phyloP scores from a whole-genome alignment of 1,284 basidiomycete species.

The Hymenochaete sp. region DNA sequence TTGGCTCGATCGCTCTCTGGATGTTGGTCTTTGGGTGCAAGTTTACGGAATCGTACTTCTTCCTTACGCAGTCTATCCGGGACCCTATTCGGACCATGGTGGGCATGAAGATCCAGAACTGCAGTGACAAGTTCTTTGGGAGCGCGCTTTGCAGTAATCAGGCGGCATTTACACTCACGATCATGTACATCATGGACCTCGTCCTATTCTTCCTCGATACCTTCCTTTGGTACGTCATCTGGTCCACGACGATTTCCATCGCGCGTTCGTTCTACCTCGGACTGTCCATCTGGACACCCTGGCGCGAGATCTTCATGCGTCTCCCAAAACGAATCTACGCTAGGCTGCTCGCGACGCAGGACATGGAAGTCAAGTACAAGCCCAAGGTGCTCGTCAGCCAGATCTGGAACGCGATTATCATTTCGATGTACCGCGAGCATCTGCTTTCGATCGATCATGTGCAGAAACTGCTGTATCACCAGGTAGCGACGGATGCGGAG shows the following conservation, averaged over 20 bases:
- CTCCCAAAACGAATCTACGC: slow-evolving; percentile 93
- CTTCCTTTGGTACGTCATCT: slow-evolving; percentile 96
- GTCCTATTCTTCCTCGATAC: slow-evolving; percentile 95
- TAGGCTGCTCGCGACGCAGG: slow-evolving; percentile 81
- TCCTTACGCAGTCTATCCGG: slow-evolving; percentile 87
- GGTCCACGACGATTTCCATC: slow-evolving; percentile 93
- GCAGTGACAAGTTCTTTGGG: slow-evolving; percentile 79
- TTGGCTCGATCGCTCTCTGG: slow-evolving; percentile 77
- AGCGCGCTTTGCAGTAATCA: slow-evolving; percentile 77
- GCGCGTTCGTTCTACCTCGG: slow-evolving; percentile 85
- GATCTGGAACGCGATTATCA: slow-evolving; percentile 97
- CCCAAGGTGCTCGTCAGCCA: slow-evolving; percentile 96
- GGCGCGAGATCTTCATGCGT: slow-evolving; percentile 90
- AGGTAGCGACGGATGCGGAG: slow-evolving; percentile 72
- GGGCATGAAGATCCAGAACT: slow-evolving; percentile 85
- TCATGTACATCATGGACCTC: slow-evolving; percentile 96
- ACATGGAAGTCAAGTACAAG: slow-evolving; percentile 96
- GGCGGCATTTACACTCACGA: slow-evolving; percentile 83
- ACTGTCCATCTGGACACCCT: slow-evolving; percentile 93
- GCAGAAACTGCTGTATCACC: slow-evolving; percentile 90
- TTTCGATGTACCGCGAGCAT: slow-evolving; percentile 99
- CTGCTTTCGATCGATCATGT: slow-evolving; percentile 93
- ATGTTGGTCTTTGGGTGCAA: slow-evolving; percentile 89
- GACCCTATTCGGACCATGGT: slow-evolving; percentile 88
- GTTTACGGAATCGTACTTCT: slow-evolving; percentile 92